Evolutionary conservation across 1,284 basidiomycete species (phyloP).

Genomic region (Microbotryum violaceum): DNA sequence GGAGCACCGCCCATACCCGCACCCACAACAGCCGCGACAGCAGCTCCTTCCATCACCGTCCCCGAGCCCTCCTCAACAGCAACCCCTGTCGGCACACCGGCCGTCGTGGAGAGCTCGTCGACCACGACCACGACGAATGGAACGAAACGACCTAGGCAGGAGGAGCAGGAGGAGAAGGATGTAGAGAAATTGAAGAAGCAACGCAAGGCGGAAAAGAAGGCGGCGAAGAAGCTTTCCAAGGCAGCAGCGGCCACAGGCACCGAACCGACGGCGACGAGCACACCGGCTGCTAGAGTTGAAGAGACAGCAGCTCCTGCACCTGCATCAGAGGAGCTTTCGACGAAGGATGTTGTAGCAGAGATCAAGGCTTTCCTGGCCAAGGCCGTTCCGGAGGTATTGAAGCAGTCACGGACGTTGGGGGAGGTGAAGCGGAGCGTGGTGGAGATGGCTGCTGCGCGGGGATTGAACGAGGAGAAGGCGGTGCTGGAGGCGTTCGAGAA

Average conservation of each 20-base stretch:
- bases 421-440: slow-evolving; percentile 1
- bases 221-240: slow-evolving; percentile 10
- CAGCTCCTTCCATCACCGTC: not conserved
- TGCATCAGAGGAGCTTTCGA: not conserved
- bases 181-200: not conserved
- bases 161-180: slow-evolving; percentile 39
- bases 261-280: not conserved
- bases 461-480: not conserved
- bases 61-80: not conserved
- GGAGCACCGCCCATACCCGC: not conserved
- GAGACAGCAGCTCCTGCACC: slow-evolving; percentile 4
- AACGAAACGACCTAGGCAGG: not conserved
- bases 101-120: not conserved
- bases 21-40: not conserved
- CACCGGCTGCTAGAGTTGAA: slow-evolving; percentile 6
- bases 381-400: no score
- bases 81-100: not conserved
- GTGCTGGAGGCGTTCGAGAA: not conserved
- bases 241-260: slow-evolving; percentile 3
- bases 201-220: not conserved
- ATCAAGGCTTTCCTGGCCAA: no score
- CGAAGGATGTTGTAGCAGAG: no score
- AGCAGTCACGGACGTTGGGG: no score
- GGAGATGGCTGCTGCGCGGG: not conserved
- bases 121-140: not conserved